Evolutionary conservation across 2,329 filamentous ascomycete species (phyloP).

Genomic region (Microcera coccophila): DNA sequence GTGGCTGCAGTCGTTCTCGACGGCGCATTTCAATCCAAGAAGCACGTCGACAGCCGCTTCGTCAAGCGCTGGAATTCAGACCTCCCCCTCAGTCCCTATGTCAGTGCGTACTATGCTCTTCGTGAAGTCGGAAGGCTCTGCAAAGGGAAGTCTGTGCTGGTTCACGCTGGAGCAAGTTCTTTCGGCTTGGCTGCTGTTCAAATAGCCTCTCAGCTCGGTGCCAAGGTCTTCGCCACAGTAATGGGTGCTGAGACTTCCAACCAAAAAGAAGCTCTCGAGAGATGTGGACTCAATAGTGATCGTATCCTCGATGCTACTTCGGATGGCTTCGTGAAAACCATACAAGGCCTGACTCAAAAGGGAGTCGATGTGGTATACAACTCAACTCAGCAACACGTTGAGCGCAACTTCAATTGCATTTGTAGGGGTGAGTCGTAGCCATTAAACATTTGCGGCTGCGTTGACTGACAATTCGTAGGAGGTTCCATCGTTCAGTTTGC

Average conservation of each 20-base stretch:
- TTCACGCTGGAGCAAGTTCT: slow-evolving; percentile 43
- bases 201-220: slow-evolving; percentile 36
- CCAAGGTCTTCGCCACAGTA: slow-evolving; percentile 42
- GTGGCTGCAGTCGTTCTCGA: slow-evolving; percentile 39
- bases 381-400: slow-evolving; percentile 36
- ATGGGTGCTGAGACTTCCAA: slow-evolving; percentile 21
- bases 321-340: slow-evolving; percentile 30
- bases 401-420: slow-evolving; percentile 33
- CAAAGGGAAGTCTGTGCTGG: slow-evolving; percentile 34
- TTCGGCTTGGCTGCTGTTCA: slow-evolving; percentile 43
- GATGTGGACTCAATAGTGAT: slow-evolving; percentile 31
- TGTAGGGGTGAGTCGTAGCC: slow-evolving; percentile 30
- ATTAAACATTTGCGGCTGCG: slow-evolving; percentile 5
- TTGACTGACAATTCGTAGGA: slow-evolving; percentile 16
- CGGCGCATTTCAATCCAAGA: slow-evolving; percentile 35
- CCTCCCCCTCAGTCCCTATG: slow-evolving; percentile 36
- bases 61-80: slow-evolving; percentile 28
- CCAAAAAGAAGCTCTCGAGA: slow-evolving; percentile 37
- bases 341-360: slow-evolving; percentile 31
- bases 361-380: slow-evolving; percentile 46
- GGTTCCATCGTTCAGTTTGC: slow-evolving; percentile 33
- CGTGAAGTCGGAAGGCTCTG: slow-evolving; percentile 27
- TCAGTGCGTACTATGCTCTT: slow-evolving; percentile 44
- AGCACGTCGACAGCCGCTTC: slow-evolving; percentile 35
- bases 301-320: slow-evolving; percentile 38